These are phyloP conservation scores for Fusarium nelsonii DNA, from an alignment of 2,329 filamentous ascomycete species.

Conservation along the genomic window DNA sequence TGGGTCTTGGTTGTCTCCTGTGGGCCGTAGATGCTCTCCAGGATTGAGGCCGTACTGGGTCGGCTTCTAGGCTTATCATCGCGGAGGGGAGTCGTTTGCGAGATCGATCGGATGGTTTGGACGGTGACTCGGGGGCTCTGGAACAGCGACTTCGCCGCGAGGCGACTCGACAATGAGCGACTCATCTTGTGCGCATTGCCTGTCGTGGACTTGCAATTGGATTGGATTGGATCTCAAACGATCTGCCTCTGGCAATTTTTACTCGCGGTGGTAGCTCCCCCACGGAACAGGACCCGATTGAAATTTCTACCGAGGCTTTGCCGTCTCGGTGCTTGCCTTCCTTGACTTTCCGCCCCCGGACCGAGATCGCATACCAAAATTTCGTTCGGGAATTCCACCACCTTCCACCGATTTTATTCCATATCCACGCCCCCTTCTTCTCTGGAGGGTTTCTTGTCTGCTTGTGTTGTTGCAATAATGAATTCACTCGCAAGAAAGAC, in stretches of 20 bases:
- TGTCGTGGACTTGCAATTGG: slow-evolving; percentile 29
- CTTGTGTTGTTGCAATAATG: slow-evolving; percentile 56
- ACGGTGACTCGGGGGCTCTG: slow-evolving; percentile 42
- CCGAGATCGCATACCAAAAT: slow-evolving; percentile 57
- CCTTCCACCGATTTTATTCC: slow-evolving; percentile 45
- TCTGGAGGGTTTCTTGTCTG: slow-evolving; percentile 48
- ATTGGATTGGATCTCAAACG: slow-evolving; percentile 27
- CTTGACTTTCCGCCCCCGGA: slow-evolving; percentile 50
- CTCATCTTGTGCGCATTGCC: slow-evolving; percentile 58
- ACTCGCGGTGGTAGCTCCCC: slow-evolving; percentile 25
- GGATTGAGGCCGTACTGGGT: slow-evolving; percentile 49
- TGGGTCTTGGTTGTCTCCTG: slow-evolving; percentile 36
- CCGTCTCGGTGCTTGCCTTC: slow-evolving; percentile 52
- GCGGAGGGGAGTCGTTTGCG: slow-evolving; percentile 53
- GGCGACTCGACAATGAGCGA: slow-evolving; percentile 57
- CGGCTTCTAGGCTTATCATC: slow-evolving; percentile 47
- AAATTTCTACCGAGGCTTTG: slow-evolving; percentile 50
- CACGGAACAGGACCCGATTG: slow-evolving; percentile 12
- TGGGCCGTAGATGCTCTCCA: slow-evolving; percentile 53
- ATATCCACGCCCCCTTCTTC: slow-evolving; percentile 46
- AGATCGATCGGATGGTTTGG: slow-evolving; percentile 54
- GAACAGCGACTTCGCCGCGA: slow-evolving; percentile 57
- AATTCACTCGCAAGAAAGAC: slow-evolving; percentile 61
- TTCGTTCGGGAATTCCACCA: slow-evolving; percentile 52
- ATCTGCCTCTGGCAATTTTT: slow-evolving; percentile 48